A percentile compares a stretch with the other conserved stretches of the same genome.
These are phyloP conservation scores for Alternaria sp. DNA, from an alignment of 2,329 filamentous ascomycete genomes.

Conservation along the genomic window DNA sequence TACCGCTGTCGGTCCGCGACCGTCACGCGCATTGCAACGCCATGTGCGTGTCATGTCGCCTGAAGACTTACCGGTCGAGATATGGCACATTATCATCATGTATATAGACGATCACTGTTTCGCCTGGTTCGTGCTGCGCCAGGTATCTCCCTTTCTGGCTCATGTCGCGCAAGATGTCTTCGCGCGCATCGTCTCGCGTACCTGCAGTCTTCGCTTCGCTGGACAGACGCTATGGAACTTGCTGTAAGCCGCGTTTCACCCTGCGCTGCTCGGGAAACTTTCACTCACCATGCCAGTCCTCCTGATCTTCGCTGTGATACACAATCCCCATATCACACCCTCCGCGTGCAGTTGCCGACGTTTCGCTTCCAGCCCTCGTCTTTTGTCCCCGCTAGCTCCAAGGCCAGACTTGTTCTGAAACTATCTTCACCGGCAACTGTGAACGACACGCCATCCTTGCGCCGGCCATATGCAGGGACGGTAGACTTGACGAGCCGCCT, in stretches of 20 bases:
- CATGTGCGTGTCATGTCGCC: conserved; percentile 11
- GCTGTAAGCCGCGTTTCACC: conserved; percentile 20
- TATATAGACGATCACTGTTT: conserved; percentile 25
- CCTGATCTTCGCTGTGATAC: conserved; percentile 7
- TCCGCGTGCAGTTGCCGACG: conserved; percentile 9
- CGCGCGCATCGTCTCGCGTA: conserved; percentile 18
- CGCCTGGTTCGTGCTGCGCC: conserved; percentile 28
- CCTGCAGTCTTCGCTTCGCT: conserved; percentile 24
- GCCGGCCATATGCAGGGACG: conserved; percentile 7
- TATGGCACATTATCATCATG: conserved; percentile 23
- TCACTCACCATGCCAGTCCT: conserved; percentile 10
- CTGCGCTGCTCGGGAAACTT: conserved; percentile 4
- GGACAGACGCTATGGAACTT: conserved; percentile 18
- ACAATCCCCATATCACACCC: not conserved
- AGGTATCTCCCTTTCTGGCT: conserved; percentile 17
- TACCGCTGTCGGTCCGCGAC: conserved; percentile 17
- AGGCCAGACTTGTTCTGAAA: conserved; percentile 19
- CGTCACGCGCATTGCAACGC: conserved; percentile 1
- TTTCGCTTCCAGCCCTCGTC: conserved; percentile 25
- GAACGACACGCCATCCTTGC: conserved; percentile 2
- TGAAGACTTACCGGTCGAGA: conserved; percentile 20
- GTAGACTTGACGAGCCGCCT: conserved; percentile 8
- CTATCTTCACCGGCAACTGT: conserved; percentile 16
- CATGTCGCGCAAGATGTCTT: conserved; percentile 25
- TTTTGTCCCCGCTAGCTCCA: conserved; percentile 23